phyloP scores from a whole-genome alignment of 179 eudicot species.

The Spinacia oleracea region DNA sequence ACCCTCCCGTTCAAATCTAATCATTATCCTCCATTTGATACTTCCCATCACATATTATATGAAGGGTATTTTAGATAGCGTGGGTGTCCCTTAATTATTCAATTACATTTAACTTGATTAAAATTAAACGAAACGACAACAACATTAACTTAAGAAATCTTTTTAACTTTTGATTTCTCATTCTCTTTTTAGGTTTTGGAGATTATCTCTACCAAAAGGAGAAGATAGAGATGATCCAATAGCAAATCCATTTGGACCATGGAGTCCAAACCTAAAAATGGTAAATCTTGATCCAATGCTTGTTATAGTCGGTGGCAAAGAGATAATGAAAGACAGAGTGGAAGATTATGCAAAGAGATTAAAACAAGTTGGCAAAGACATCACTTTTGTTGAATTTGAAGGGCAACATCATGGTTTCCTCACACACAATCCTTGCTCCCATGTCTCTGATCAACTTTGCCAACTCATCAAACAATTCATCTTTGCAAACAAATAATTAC shows the following conservation, averaged over 20 bases:
- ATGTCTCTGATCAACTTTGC: constrained; percentile 31
- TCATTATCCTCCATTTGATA: too few species aligned
- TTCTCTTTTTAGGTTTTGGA: constrained; percentile 44
- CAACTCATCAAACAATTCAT: constrained; percentile 39
- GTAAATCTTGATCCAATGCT: constrained; percentile 45
- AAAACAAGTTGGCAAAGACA: constrained; percentile 42
- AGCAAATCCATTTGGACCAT: constrained; percentile 56
- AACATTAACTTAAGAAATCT: too few species aligned
- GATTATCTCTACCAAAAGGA: constrained; percentile 45
- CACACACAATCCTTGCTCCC: constrained; percentile 38
- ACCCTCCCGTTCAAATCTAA: too few species aligned
- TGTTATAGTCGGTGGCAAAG: constrained; percentile 51
- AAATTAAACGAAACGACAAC: too few species aligned
- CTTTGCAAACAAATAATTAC: not conserved
- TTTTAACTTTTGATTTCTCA: too few species aligned
- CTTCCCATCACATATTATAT: too few species aligned
- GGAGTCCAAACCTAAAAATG: constrained; percentile 35
- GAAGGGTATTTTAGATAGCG: too few species aligned
- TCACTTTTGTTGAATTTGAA: constrained; percentile 44
- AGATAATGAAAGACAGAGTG: constrained; percentile 61
- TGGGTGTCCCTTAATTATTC: too few species aligned
- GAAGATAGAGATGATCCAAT: constrained; percentile 42
- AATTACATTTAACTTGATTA: too few species aligned
- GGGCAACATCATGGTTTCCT: constrained; percentile 62
- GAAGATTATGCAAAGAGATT: constrained; percentile 47